Conservation (phyloP, 2,329 filamentous ascomycete species). For the Pyricularia sp. region DNA sequence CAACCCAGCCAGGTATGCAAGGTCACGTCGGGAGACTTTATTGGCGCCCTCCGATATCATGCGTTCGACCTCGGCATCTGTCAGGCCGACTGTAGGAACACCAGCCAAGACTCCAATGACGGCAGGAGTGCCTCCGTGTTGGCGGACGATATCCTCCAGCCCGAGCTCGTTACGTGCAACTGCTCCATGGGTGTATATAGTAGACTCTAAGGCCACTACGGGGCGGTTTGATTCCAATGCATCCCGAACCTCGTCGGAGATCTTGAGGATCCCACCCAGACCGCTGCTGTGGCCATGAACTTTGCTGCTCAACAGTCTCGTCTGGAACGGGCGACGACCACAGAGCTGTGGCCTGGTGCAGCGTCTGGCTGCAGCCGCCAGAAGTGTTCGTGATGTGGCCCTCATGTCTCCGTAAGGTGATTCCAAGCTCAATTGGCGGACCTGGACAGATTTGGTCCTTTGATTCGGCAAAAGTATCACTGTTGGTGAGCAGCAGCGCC, state of each 20-base stretch:
- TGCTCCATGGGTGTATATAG: conserved; percentile 92
- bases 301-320: background rate
- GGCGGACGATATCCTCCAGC: conserved; percentile 73
- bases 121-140: conserved; percentile 75
- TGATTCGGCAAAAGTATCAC: background rate
- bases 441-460: background rate
- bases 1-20: conserved; percentile 72
- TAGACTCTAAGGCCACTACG: conserved; percentile 87
- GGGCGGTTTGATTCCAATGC: conserved; percentile 67
- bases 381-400: background rate
- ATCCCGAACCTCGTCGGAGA: conserved; percentile 76
- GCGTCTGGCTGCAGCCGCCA: background rate
- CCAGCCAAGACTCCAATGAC: conserved; percentile 85
- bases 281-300: background rate
- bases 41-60: conserved; percentile 64
- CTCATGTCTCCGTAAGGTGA: background rate
- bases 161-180: conserved; percentile 57
- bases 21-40: conserved; percentile 82
- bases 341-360: background rate
- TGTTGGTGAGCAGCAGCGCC: background rate
- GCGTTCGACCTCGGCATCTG: conserved; percentile 59
- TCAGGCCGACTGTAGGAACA: conserved; percentile 70
- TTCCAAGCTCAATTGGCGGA: background rate
- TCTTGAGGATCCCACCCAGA: conserved; percentile 12
- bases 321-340: background rate